Conservation (phyloP, 371 early-diverging fungal species). For the Rhizopus arrhizus region DNA sequence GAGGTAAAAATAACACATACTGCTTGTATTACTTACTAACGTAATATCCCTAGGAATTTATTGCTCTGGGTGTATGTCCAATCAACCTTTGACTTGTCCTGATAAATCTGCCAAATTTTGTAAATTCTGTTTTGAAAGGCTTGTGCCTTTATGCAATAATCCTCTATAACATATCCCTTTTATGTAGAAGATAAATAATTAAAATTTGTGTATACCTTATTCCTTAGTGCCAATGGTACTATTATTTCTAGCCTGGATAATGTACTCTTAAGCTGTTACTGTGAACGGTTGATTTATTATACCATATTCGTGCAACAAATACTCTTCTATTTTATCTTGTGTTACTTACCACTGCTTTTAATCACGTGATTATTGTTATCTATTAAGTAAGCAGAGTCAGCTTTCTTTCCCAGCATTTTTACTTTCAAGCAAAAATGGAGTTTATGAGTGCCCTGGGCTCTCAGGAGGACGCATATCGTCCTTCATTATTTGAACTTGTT, state of each 20-base stretch:
- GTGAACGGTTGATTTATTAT: not conserved
- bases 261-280: no score
- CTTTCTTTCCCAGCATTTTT: not conserved
- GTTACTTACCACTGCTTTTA: not conserved
- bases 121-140: slow-evolving; percentile 26
- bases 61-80: slow-evolving; percentile 39
- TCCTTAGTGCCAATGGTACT: no score
- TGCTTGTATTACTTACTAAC: not conserved
- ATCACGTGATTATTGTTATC: not conserved
- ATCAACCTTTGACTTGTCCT: slow-evolving; percentile 23
- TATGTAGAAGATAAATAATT: no score
- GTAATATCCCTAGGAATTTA: slow-evolving; percentile 26
- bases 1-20: slow-evolving; percentile 29
- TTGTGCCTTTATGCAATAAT: not conserved
- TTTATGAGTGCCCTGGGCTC: slow-evolving; percentile 82
- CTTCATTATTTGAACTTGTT: slow-evolving; percentile 88
- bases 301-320: no score
- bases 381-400: not conserved
- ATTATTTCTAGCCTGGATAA: no score
- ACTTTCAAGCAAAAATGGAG: slow-evolving; percentile 63
- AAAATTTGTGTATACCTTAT: no score
- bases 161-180: no score
- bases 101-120: slow-evolving; percentile 45
- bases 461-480: slow-evolving; percentile 74
- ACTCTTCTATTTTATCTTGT: no score